phyloP scores from a whole-genome alignment of 169 alveolate genomes.

The Cardiosporidium cionae region DNA sequence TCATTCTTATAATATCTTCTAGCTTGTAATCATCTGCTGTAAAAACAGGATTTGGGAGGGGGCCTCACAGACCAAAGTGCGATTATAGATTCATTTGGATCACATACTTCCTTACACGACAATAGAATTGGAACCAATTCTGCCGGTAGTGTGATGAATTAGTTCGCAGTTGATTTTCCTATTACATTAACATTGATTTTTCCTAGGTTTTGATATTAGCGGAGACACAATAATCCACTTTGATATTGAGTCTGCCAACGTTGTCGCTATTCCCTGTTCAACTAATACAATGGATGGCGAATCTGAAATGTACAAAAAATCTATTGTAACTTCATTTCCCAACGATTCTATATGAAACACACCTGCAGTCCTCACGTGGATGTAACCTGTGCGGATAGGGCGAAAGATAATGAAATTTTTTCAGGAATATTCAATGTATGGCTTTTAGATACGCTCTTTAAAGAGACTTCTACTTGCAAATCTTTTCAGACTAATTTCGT shows the following conservation, averaged over 20 bases:
- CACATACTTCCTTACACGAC: no score
- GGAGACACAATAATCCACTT: not conserved
- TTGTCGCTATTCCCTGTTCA: not conserved
- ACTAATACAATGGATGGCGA: not conserved
- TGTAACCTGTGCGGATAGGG: not conserved
- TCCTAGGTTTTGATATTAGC: not conserved
- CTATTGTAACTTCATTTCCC: no score
- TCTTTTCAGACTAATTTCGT: conserved; percentile 62
- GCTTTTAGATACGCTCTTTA: no score
- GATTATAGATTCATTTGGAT: no score
- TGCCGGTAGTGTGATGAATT: no score
- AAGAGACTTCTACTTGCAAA: no score
- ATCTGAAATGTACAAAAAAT: not conserved
- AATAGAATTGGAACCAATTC: no score
- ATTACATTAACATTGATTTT: not conserved
- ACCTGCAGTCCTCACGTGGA: not conserved
- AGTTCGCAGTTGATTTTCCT: not conserved
- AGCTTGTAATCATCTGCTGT: not conserved
- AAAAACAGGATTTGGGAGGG: not conserved
- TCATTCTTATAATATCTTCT: not conserved
- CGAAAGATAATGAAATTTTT: not conserved
- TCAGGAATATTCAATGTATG: not conserved
- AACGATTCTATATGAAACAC: no score
- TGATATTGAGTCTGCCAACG: not conserved
- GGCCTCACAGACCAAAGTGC: not conserved